Percentiles rank a stretch among this genome's conserved stretches.
Conservation (phyloP, 805 yeast genomes). For the Candida mattraensis region DNA sequence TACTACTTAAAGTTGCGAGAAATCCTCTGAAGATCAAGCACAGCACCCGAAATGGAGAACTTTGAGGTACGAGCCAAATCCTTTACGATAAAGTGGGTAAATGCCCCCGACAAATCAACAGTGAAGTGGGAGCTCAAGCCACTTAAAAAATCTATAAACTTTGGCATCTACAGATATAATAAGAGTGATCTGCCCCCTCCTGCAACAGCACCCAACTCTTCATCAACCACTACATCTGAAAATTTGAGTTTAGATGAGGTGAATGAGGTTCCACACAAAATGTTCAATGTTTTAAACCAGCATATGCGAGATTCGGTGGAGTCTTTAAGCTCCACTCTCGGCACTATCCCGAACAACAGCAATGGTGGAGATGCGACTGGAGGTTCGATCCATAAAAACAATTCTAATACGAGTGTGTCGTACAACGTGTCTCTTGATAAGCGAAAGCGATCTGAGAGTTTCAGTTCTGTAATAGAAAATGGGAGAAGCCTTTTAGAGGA, state of each 20-base stretch:
- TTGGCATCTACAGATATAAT: constrained; percentile 35
- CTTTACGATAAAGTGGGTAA: constrained; percentile 88
- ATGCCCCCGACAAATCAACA: constrained; percentile 62
- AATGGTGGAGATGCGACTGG: constrained; percentile 4
- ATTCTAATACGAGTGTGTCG: constrained; percentile 1
- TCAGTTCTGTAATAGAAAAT: constrained; percentile 38
- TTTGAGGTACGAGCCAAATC: constrained; percentile 88
- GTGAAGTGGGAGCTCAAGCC: constrained; percentile 86
- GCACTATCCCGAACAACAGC: background rate
- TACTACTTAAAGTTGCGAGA: too few relatives aligned
- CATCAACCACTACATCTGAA: constrained; percentile 20
- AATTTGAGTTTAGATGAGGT: constrained; percentile 30
- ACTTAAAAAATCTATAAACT: constrained; percentile 55
- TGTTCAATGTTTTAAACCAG: constrained; percentile 22
- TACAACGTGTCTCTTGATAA: constrained; percentile 4
- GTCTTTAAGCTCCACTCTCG: constrained; percentile 15
- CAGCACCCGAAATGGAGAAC: too few relatives aligned
- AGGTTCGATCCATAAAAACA: background rate
- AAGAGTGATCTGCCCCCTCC: constrained; percentile 16
- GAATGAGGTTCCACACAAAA: constrained; percentile 32
- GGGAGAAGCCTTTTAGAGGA: constrained; percentile 42
- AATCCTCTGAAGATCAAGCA: too few relatives aligned
- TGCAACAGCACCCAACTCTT: constrained; percentile 16
- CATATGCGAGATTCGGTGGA: constrained; percentile 23
- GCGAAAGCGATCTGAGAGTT: constrained; percentile 18